Percentiles rank a stretch among this genome's conserved stretches.
Conservation (phyloP, 805 yeast species). For the Lipomyces anomalus region DNA sequence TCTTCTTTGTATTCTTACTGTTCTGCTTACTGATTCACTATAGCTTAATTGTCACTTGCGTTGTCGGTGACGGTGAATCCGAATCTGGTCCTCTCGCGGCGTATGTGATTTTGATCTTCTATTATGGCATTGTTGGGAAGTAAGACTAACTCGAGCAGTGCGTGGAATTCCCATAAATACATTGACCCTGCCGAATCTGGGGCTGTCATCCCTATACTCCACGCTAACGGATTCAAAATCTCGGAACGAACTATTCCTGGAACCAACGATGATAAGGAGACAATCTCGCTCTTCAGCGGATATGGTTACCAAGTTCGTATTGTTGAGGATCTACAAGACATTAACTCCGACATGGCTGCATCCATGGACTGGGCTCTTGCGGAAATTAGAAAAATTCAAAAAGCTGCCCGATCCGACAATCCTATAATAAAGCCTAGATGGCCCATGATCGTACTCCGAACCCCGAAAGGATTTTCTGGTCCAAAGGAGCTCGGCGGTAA, state of each 20-base stretch:
- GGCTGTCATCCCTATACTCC: constrained; percentile 24
- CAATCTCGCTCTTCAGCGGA: constrained; percentile 22
- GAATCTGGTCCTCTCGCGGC: constrained; percentile 26
- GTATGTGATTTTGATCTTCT: constrained; percentile 2
- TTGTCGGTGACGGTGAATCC: constrained; percentile 26
- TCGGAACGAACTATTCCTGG: constrained; percentile 25
- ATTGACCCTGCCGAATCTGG: constrained; percentile 25
- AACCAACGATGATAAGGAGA: constrained; percentile 22
- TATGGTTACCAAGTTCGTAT: constrained; percentile 23
- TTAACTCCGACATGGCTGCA: constrained; percentile 21
- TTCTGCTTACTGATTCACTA: too few relatives aligned
- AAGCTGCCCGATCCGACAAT: constrained; percentile 20
- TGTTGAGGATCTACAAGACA: constrained; percentile 15
- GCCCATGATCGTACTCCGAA: constrained; percentile 26
- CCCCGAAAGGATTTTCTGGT: constrained; percentile 25
- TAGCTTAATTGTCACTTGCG: constrained; percentile 18
- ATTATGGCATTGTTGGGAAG: neutral
- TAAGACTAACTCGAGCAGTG: constrained; percentile 2
- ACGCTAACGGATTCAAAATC: constrained; percentile 26
- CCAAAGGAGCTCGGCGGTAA: constrained; percentile 21
- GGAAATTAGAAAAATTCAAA: constrained; percentile 19
- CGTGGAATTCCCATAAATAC: constrained; percentile 25
- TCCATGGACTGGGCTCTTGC: constrained; percentile 22
- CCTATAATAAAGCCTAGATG: constrained; percentile 23
- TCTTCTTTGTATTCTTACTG: too few relatives aligned